Base-by-base conservation (phyloP, 2,329 filamentous ascomycete genomes). In the Beauveria varroae region DNA sequence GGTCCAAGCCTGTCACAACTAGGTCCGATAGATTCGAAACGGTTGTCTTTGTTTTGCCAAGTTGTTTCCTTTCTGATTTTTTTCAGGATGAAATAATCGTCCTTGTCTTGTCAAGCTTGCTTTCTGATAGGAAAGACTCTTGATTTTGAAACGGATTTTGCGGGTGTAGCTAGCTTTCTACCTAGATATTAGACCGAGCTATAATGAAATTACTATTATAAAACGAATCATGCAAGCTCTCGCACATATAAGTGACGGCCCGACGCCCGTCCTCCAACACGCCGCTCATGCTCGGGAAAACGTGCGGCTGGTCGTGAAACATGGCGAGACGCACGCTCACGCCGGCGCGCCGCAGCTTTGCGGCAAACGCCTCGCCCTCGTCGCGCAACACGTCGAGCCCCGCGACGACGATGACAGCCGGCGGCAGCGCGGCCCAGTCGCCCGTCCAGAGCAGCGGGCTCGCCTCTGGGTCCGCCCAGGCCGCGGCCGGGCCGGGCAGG, bases 281-380 rank as follows among this genome's bases (percentile, higher is more conserved):
- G 1, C 73, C 79, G 67, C 85, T 81, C 81, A 85, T 84, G 2
- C 80, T 81, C 57, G 84, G 72, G 67, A 85, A 85, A 0, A 81
- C 80, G 72, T 85, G 82, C 5, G 81, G 81, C 76, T 82, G 80
- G 0, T 81, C 80, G 65, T 78, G 74, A 76, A 82, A 79, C 22
- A 81, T 69, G 62, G 80, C 75, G 40, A 83, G 67, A 51, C 81
- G 74, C 3, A 76, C 77, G n/a, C 67, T 53, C 1, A 82, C 79
- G 1, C 81, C 81, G 1, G 77, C 76, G 2, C 71, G 69, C 16
- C 65, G 64, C 61, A 86, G 66, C 66, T 79, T 82, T 64, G 74
- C 68, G 3, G 75, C 81, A 68, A 83, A 83, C 62, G 76, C 71
- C 67, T 79, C 75, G 0, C 81, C 83, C 65, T 86, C 83, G 8